phyloP scores from a whole-genome alignment of 139 green algal genomes.

The Coccomyxa sp. region DNA sequence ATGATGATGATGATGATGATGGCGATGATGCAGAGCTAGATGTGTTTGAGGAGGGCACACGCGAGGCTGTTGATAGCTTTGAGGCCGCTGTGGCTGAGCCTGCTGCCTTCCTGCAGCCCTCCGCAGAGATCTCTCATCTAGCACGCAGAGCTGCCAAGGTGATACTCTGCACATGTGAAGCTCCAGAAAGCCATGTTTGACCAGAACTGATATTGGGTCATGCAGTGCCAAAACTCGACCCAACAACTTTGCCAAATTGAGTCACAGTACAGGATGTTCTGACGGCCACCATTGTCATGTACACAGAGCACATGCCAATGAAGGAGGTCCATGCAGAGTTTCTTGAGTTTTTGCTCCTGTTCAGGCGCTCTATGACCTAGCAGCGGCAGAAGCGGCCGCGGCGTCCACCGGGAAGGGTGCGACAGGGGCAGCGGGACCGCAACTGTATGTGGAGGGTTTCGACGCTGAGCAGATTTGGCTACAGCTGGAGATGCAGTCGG shows the following conservation, averaged over 20 bases:
- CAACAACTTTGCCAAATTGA: no score
- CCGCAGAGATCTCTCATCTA: conserved; percentile 33
- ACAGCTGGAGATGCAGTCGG: conserved; percentile 50
- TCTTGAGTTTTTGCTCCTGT: not conserved
- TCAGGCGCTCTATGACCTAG: not conserved
- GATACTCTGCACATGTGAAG: not conserved
- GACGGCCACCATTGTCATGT: no score
- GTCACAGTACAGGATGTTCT: no score
- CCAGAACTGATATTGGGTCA: no score
- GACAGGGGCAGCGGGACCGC: not conserved
- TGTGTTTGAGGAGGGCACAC: conserved; percentile 31
- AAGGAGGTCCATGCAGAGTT: no score
- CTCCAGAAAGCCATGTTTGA: no score
- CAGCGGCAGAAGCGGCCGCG: no score
- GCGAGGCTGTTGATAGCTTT: conserved; percentile 26
- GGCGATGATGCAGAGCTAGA: conserved; percentile 28
- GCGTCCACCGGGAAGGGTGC: not conserved
- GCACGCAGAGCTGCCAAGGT: conserved; percentile 54
- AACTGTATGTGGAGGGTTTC: conserved; percentile 60
- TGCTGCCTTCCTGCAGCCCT: conserved; percentile 56
- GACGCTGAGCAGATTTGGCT: conserved; percentile 72
- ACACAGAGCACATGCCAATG: no score
- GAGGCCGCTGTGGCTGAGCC: conserved; percentile 28
- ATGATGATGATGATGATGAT: not conserved
- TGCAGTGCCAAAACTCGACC: no score